Base-by-base conservation (phyloP, 2,329 filamentous ascomycete species). In the Beauveria australis region DNA sequence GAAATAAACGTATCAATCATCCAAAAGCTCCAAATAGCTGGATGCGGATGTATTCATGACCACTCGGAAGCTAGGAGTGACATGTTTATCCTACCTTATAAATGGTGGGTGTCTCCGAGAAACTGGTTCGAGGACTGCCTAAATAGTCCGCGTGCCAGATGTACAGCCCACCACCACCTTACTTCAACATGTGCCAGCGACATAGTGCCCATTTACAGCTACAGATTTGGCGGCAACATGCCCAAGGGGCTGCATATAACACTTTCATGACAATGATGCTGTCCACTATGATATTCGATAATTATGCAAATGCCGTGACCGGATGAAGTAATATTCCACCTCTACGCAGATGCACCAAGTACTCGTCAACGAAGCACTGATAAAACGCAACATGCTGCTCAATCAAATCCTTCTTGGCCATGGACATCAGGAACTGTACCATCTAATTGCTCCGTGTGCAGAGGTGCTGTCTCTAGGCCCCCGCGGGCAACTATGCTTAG, bases 401-500 rank as follows among this genome's bases (percentile, higher is more conserved):
- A 62, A 41, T 60, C 46, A 46, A 62, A 62, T n/a, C 52, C 56
- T 51, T 62, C 33, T 30, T 62, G 49, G 3, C 33, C 22, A 9
- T 51, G 10, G 12, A 51, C 51, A n/a, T 40, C 37, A 49, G 24
- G 48, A 12, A 46, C 28, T 6, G 24, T 5, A 9, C 9, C 19
- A 19, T 60, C 49, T 12, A 33, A 22, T 7, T 56, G 55, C 46
- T 60, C 61, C 26, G 57, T 57, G 46, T 65, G 66, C 47, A 82
- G 66, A 63, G 78, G 77, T 24, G 78, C 78, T 18, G 76, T 77
- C 67, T 81, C 81, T 22, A 83, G 69, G 7, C 71, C 74, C 49
- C 72, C 71, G 54, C 73, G 71, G 28, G 75, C 78, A 60, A 83
- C 76, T 40, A 83, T 69, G 61, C 83, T 86, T 63, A 77, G 77